These are phyloP conservation scores for Flaveria sonorensis DNA, from an alignment of 129 eudicot genomes.

Conservation along the genomic window DNA sequence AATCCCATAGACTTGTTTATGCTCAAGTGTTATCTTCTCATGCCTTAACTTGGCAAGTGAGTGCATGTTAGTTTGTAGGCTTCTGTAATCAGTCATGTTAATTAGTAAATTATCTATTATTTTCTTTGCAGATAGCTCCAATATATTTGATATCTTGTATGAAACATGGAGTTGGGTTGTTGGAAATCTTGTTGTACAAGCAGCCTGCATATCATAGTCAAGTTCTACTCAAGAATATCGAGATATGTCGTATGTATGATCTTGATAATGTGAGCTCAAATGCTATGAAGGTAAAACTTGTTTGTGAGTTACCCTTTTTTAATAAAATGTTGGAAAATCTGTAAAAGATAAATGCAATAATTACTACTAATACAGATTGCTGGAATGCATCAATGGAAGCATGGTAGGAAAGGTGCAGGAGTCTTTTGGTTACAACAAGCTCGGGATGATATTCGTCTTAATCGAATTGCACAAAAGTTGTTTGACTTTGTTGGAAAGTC, in stretches of 20 bases:
- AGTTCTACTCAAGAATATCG: slow-evolving; percentile 80
- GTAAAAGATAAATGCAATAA: neutral
- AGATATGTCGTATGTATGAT: slow-evolving; percentile 92
- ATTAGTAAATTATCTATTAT: neutral
- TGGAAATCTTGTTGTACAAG: slow-evolving; percentile 82
- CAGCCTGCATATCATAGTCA: slow-evolving; percentile 82
- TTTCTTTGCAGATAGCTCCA: slow-evolving; percentile 78
- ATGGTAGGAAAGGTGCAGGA: slow-evolving; percentile 94
- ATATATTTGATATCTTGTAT: slow-evolving; percentile 80
- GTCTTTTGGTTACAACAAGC: slow-evolving; percentile 98
- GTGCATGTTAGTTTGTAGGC: slow-evolving; percentile 29
- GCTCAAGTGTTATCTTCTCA: slow-evolving; percentile 95
- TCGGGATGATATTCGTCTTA: slow-evolving; percentile 76
- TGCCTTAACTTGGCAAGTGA: slow-evolving; percentile 94
- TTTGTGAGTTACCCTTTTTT: neutral
- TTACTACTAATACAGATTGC: slow-evolving; percentile 59
- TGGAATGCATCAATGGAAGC: slow-evolving; percentile 97
- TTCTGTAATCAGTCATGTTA: neutral
- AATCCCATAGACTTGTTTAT: slow-evolving; percentile 90
- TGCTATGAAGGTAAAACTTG: slow-evolving; percentile 79
- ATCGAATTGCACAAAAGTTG: slow-evolving; percentile 79
- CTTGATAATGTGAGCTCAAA: slow-evolving; percentile 67
- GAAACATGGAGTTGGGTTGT: slow-evolving; percentile 84
- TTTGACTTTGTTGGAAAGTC: slow-evolving; percentile 96
- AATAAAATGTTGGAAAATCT: neutral